Percentiles rank a stretch among this genome's conserved stretches.
phyloP scores from a whole-genome alignment of 2,329 filamentous ascomycete genomes.

The Sporothrix humicola region DNA sequence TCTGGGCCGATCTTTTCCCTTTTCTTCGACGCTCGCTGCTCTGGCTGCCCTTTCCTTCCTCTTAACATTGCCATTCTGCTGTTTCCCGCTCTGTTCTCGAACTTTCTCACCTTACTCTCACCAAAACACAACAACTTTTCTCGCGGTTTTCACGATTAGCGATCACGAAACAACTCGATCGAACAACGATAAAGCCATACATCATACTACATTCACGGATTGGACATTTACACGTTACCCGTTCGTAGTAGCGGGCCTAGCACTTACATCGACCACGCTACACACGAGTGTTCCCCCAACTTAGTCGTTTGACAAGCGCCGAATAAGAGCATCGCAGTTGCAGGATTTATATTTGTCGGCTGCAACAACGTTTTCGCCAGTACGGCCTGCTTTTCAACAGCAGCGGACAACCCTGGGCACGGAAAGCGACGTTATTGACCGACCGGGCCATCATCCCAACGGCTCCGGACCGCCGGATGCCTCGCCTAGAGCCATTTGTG shows the following conservation, averaged over 20 bases:
- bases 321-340: too few species aligned
- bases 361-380: background rate
- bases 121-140: constrained; percentile 1
- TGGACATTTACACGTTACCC: too few species aligned
- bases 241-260: background rate
- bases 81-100: background rate
- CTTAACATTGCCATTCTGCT: constrained; percentile 18
- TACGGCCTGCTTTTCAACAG: background rate
- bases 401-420: background rate
- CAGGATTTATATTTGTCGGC: background rate
- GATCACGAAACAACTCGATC: background rate
- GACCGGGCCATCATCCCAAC: background rate
- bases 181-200: background rate
- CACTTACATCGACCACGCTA: background rate
- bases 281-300: background rate
- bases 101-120: background rate
- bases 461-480: constrained; percentile 5
- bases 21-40: constrained; percentile 17
- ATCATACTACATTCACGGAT: too few species aligned
- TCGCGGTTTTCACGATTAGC: background rate
- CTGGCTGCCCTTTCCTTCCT: background rate
- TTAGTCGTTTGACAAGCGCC: background rate
- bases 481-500: constrained; percentile 12
- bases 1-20: constrained; percentile 26
- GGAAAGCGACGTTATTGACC: background rate